Conservation (phyloP, 345 rosid species). For the Bruguiera gymnorhiza region DNA sequence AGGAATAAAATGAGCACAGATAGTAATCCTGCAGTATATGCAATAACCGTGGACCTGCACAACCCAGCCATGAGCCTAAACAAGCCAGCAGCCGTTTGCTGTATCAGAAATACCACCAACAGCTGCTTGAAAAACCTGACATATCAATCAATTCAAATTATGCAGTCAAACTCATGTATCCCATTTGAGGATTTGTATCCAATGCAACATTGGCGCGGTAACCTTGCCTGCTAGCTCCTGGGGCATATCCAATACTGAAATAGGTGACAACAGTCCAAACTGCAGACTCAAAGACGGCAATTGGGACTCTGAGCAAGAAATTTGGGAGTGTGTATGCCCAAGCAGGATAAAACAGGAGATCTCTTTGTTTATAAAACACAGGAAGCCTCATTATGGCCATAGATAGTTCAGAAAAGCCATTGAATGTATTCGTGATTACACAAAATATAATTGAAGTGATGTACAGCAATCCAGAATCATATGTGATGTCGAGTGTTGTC, state of each 20-base stretch:
- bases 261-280: constrained; percentile 67
- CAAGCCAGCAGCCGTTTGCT: constrained; percentile 83
- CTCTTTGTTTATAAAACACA: constrained; percentile 91
- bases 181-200: not conserved
- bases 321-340: constrained; percentile 83
- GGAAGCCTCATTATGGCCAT: constrained; percentile 68
- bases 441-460: constrained; percentile 50
- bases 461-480: constrained; percentile 45
- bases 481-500: constrained; percentile 53
- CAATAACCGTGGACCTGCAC: constrained; percentile 74
- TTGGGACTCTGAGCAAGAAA: constrained; percentile 60
- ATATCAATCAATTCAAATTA: not conserved
- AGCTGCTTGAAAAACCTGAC: constrained; percentile 83
- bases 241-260: constrained; percentile 66
- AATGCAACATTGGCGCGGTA: no score
- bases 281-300: constrained; percentile 63
- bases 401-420: constrained; percentile 82
- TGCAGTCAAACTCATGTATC: not conserved
- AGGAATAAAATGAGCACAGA: constrained; percentile 63
- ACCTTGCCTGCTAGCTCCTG: constrained; percentile 61
- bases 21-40: constrained; percentile 77
- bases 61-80: constrained; percentile 65
- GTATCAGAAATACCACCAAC: constrained; percentile 56
- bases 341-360: constrained; percentile 76
- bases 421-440: constrained; percentile 76